Evolutionary conservation across 2,329 filamentous ascomycete species (phyloP), one percentile per base, ranked within the genome.

Genomic region (Beauveria varroae): DNA sequence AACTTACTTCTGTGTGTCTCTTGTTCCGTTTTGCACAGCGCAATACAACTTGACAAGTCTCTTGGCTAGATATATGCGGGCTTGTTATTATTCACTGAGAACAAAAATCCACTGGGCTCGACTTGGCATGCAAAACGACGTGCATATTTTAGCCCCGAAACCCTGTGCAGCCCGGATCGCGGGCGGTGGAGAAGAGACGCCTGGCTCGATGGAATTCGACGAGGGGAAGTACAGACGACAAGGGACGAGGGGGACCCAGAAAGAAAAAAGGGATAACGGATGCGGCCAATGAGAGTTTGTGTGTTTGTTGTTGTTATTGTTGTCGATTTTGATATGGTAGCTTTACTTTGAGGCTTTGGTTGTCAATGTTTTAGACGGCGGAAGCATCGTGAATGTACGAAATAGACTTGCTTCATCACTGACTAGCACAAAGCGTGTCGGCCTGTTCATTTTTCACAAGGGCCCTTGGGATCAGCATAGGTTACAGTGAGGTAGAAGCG

Each of bases 101-200:
- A 49, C 24, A 57, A 57, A 37, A 12, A n/a, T 8, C 55, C 16
- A 14, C 44, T 14, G 28, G 18, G 3, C 7, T 22, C 12, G 24
- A 51, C 56, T 59, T 59, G 57, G 57, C 47, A 59, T 59, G 47
- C 47, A 59, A 59, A 51, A 43, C 56, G 22, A 57, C 43, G 18
- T 57, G 54, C 54, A 57, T 47, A 57, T 43, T 26, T 47, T 47
- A 47, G 54, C 43, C 54, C n/a, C 14, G 8, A 44, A 55, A 37
- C 34, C 34, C 14, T 57, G 54, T 52, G 57, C 57, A 52, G 47
- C 57, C 50, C 57, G 57, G 57, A 59, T 59, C 57, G 57, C 57
- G 57, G 47, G 47, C 57, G 24, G 37, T 50, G 57, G 37, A 16
- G 57, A 40, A 37, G 37, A 20, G n/a, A 14, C 44, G 56, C 24